phyloP scores from a whole-genome alignment of 192 early-diverging fungal species.

The Coemansia sp. region DNA sequence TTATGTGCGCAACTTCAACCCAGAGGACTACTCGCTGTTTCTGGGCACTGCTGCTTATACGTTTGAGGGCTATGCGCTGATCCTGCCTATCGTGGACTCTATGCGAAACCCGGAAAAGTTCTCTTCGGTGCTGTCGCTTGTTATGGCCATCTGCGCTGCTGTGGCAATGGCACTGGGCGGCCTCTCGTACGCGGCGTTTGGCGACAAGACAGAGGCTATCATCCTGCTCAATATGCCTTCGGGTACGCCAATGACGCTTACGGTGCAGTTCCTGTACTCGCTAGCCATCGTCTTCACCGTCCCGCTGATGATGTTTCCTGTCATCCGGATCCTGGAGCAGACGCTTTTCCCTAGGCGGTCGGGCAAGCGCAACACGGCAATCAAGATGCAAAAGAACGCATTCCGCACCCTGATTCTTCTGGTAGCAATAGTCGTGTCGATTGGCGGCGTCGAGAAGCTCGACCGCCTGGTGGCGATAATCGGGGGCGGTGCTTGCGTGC shows the following conservation, averaged over 20 bases:
- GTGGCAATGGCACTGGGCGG: conserved; percentile 78
- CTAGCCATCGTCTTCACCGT: conserved; percentile 87
- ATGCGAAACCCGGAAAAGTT: conserved; percentile 89
- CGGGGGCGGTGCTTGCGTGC: conserved; percentile 72
- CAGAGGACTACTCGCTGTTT: conserved; percentile 75
- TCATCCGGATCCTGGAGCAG: conserved; percentile 83
- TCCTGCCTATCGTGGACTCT: conserved; percentile 64
- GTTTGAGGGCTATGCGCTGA: conserved; percentile 84
- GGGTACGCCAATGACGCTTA: conserved; percentile 57
- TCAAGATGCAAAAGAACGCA: conserved; percentile 82
- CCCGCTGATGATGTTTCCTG: conserved; percentile 88
- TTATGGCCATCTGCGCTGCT: conserved; percentile 71
- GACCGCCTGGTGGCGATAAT: conserved; percentile 80
- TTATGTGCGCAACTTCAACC: conserved; percentile 70
- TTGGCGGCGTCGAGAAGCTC: conserved; percentile 67
- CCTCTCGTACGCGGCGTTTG: conserved; percentile 82
- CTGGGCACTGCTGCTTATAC: conserved; percentile 92
- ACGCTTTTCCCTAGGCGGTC: conserved; percentile 68
- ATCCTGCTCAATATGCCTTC: conserved; percentile 84
- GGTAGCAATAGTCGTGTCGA: conserved; percentile 66
- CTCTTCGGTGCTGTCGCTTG: conserved; percentile 67
- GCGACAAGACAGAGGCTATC: conserved; percentile 77
- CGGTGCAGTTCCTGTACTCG: conserved; percentile 82
- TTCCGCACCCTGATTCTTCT: conserved; percentile 67
- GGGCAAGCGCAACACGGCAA: conserved; percentile 69